Conservation (phyloP, 441 rosid species). For the Populus tomentosa region DNA sequence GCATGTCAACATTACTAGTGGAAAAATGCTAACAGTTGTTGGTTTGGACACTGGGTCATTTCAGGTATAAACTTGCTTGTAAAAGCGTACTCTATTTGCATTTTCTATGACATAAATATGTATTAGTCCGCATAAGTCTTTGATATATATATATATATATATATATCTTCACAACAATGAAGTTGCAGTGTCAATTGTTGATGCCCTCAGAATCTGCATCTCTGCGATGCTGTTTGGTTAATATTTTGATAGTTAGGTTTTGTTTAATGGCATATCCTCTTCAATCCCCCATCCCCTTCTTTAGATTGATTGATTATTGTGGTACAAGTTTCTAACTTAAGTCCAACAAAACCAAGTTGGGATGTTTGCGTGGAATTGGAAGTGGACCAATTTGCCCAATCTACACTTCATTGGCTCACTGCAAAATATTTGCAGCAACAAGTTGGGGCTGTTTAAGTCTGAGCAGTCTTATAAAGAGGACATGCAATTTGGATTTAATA, state of each 20-base stretch:
- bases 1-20: slow-evolving; percentile 38
- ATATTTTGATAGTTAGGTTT: neutral
- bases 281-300: neutral
- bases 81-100: neutral
- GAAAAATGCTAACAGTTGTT: slow-evolving; percentile 45
- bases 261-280: neutral
- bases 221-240: neutral
- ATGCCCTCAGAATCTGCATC: neutral
- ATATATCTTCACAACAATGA: neutral
- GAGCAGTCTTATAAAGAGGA: too few species aligned
- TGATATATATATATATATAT: neutral
- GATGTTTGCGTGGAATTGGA: neutral
- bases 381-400: neutral
- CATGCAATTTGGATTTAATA: too few species aligned
- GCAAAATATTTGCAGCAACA: too few species aligned
- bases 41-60: slow-evolving; percentile 35
- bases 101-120: neutral
- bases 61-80: slow-evolving; percentile 28
- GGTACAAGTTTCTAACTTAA: neutral
- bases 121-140: neutral
- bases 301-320: neutral
- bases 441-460: too few species aligned
- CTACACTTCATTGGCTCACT: too few species aligned
- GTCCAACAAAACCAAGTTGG: neutral
- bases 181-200: neutral